phyloP scores from a whole-genome alignment of 2,329 filamentous ascomycete species.

The Grosmannia huntii region DNA sequence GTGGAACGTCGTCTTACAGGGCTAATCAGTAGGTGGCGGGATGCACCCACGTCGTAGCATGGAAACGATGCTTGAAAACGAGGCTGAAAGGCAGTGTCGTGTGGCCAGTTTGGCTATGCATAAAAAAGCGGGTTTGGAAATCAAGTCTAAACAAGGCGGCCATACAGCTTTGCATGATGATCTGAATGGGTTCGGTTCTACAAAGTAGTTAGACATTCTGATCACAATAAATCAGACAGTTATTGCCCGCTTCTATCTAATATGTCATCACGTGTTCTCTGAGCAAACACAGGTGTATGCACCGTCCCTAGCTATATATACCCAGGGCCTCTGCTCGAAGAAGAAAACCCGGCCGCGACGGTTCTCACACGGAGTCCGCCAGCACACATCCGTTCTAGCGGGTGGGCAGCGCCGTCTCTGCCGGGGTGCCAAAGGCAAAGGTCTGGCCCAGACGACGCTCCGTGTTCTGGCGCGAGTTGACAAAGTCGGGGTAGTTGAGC shows the following conservation, averaged over 20 bases:
- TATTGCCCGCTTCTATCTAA: background rate
- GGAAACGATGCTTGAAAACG: background rate
- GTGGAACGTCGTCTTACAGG: background rate
- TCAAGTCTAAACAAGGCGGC: background rate
- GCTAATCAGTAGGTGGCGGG: no score
- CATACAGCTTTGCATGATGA: no score
- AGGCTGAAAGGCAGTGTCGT: background rate
- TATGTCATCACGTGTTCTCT: background rate
- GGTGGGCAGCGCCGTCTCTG: slow-evolving; percentile 24
- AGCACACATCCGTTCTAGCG: slow-evolving; percentile 14
- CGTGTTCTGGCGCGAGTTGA: slow-evolving; percentile 63
- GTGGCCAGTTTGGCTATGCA: background rate
- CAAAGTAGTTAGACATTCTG: no score
- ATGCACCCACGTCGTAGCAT: no score
- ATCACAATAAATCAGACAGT: background rate
- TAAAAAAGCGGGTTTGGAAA: background rate
- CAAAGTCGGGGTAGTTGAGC: slow-evolving; percentile 92
- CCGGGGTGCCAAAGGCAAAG: slow-evolving; percentile 26
- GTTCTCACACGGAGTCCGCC: background rate
- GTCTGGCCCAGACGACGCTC: slow-evolving; percentile 47
- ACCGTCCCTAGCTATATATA: background rate
- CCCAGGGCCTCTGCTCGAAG: background rate
- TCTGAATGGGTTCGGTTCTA: no score
- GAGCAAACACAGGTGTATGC: background rate
- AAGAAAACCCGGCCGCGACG: background rate